These are phyloP conservation scores for Dendrobium chrysotoxum DNA, from an alignment of 106 monocot genomes.

Conservation along the genomic window DNA sequence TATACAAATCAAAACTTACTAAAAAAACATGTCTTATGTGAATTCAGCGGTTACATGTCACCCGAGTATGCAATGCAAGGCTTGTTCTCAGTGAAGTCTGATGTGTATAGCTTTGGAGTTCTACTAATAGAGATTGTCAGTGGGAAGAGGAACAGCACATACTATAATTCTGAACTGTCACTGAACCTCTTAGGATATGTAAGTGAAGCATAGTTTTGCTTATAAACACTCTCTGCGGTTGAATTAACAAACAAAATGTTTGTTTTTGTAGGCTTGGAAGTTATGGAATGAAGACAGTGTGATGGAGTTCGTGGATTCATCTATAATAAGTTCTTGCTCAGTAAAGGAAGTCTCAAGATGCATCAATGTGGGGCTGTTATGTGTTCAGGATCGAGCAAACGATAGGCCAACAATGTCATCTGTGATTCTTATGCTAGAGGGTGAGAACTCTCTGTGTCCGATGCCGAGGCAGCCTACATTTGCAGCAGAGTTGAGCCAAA, in stretches of 20 bases:
- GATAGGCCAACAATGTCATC: conserved; percentile 40
- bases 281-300: conserved; percentile 27
- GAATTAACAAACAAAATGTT: background rate
- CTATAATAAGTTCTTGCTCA: conserved; percentile 12
- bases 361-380: conserved; percentile 31
- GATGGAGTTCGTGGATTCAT: conserved; percentile 27
- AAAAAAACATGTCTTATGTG: background rate
- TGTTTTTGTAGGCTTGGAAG: conserved; percentile 19
- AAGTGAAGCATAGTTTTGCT: conserved; percentile 4
- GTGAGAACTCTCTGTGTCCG: conserved; percentile 13
- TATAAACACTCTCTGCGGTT: background rate
- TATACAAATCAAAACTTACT: background rate
- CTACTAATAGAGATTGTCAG: conserved; percentile 39
- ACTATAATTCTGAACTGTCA: conserved; percentile 18
- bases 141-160: conserved; percentile 29
- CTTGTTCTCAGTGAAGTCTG: conserved; percentile 37
- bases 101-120: conserved; percentile 47
- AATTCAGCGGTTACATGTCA: conserved; percentile 38
- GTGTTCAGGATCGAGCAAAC: conserved; percentile 32
- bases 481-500: conserved; percentile 19
- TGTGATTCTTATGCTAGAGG: conserved; percentile 27
- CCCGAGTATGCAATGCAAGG: conserved; percentile 54
- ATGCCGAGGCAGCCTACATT: conserved; percentile 30
- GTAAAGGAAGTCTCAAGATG: conserved; percentile 19
- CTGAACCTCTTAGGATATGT: conserved; percentile 29